phyloP scores from a whole-genome alignment of 805 yeast species.

The Metschnikowia continentalis region DNA sequence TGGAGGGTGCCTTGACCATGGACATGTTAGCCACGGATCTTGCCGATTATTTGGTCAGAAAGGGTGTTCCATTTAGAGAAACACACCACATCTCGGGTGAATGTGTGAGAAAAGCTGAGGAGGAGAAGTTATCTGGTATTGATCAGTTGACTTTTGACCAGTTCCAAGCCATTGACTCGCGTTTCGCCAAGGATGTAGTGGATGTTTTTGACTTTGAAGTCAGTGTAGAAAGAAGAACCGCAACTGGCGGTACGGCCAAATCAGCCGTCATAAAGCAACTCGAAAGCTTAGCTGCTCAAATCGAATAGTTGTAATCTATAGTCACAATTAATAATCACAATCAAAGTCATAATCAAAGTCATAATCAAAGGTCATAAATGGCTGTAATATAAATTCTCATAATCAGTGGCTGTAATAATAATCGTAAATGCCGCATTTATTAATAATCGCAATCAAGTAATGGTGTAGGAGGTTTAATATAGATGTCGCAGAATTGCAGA shows the following conservation, averaged over 20 bases:
- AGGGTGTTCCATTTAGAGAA: conserved; percentile 98
- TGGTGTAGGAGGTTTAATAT: no score
- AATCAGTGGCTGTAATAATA: no score
- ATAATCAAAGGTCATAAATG: no score
- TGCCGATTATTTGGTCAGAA: conserved; percentile 95
- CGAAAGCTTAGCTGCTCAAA: conserved; percentile 25
- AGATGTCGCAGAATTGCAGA: no score
- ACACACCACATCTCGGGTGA: conserved; percentile 98
- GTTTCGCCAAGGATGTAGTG: conserved; percentile 78
- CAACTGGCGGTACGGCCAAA: conserved; percentile 96
- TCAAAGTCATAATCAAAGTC: not conserved
- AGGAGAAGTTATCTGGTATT: conserved; percentile 69
- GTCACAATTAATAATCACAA: not conserved
- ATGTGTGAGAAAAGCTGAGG: conserved; percentile 91
- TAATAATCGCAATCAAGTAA: no score
- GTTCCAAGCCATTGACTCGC: conserved; percentile 69
- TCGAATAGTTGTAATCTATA: conserved; percentile 6
- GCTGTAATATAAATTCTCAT: no score
- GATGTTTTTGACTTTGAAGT: conserved; percentile 88
- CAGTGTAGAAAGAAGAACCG: conserved; percentile 94
- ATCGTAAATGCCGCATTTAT: no score
- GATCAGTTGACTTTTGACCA: conserved; percentile 78
- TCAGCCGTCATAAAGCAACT: conserved; percentile 81
- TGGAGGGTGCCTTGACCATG: conserved; percentile 91
- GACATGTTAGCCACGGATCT: conserved; percentile 98